phyloP scores from a whole-genome alignment of 257 asterid species.

The Ligustrum vulgare region DNA sequence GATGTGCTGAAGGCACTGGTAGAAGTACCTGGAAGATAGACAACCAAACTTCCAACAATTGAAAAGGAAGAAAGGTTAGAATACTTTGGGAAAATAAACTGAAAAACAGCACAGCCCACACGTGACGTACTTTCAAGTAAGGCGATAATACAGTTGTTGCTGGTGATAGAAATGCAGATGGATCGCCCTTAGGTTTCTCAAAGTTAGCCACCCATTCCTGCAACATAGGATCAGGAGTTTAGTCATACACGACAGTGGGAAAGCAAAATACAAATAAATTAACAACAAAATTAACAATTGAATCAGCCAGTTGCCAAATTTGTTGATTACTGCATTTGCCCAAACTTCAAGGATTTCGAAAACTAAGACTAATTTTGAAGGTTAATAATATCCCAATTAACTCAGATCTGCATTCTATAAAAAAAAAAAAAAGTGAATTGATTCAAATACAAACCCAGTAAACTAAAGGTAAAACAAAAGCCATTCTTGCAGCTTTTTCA shows the following conservation, averaged over 20 bases:
- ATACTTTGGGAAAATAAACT: constrained; percentile 13
- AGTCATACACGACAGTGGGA: not conserved
- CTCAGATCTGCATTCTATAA: not conserved
- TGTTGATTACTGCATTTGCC: not conserved
- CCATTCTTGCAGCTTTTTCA: constrained; percentile 11
- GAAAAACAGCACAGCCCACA: not conserved
- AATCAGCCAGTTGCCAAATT: not conserved
- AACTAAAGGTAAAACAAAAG: not conserved
- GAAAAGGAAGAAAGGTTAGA: constrained; percentile 36
- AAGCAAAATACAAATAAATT: constrained; percentile 14
- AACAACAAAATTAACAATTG: constrained; percentile 3
- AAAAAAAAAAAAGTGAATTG: not conserved
- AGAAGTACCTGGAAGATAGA: constrained; percentile 91
- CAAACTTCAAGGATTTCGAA: not conserved
- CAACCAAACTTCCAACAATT: constrained; percentile 86
- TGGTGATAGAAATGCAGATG: constrained; percentile 80
- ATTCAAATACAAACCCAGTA: not conserved
- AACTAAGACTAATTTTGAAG: not conserved
- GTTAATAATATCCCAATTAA: too few relatives aligned
- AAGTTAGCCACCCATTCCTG: constrained; percentile 93
- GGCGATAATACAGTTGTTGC: constrained; percentile 95
- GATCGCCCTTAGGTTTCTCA: constrained; percentile 98
- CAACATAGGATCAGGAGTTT: constrained; percentile 23
- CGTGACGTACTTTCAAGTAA: constrained; percentile 72
- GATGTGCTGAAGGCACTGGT: constrained; percentile 82